A percentile compares a stretch with the other conserved stretches of the same genome.
phyloP scores from a whole-genome alignment of 352 stramenopile species.

The Thalassiosira delicatula region DNA sequence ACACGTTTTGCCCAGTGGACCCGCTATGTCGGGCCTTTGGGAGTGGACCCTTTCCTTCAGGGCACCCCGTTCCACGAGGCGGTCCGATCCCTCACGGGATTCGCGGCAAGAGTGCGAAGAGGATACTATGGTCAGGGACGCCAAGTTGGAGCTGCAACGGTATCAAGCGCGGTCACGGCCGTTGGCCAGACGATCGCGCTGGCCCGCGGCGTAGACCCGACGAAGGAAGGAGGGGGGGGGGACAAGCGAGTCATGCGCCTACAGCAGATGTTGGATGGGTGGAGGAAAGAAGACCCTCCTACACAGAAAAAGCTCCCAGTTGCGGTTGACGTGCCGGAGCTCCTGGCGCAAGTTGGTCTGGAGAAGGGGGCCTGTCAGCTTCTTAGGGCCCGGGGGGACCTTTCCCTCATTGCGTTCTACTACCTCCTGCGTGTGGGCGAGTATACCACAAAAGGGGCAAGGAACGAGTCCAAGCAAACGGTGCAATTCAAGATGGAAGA shows the following conservation, averaged over 20 bases:
- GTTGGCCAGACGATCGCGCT: constrained; percentile 40
- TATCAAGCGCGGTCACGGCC: constrained; percentile 18
- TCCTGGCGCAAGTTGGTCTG: not conserved
- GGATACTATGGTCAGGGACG: constrained; percentile 21
- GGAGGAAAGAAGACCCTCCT: constrained; percentile 10
- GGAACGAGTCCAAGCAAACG: constrained; percentile 25
- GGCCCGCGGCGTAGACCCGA: constrained; percentile 6
- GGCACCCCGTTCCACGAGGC: not conserved
- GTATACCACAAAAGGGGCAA: constrained; percentile 28
- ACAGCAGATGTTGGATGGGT: constrained; percentile 26
- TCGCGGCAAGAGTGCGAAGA: not conserved
- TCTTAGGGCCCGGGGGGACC: not conserved
- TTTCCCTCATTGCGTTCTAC: constrained; percentile 47
- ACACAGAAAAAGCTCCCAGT: constrained; percentile 32
- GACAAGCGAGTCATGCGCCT: constrained; percentile 1
- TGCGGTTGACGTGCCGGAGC: constrained; percentile 21
- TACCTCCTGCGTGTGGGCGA: constrained; percentile 45
- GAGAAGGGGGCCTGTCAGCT: not conserved
- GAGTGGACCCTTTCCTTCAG: constrained; percentile 32
- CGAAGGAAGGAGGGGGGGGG: not conserved
- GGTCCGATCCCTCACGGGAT: constrained; percentile 17
- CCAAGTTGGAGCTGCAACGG: constrained; percentile 14
- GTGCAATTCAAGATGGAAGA: constrained; percentile 31
- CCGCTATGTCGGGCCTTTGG: constrained; percentile 14
- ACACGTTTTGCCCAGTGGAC: constrained; percentile 21